Evolutionary conservation across 345 rosid genomes (phyloP).

Genomic region (Ceriops decandra): DNA sequence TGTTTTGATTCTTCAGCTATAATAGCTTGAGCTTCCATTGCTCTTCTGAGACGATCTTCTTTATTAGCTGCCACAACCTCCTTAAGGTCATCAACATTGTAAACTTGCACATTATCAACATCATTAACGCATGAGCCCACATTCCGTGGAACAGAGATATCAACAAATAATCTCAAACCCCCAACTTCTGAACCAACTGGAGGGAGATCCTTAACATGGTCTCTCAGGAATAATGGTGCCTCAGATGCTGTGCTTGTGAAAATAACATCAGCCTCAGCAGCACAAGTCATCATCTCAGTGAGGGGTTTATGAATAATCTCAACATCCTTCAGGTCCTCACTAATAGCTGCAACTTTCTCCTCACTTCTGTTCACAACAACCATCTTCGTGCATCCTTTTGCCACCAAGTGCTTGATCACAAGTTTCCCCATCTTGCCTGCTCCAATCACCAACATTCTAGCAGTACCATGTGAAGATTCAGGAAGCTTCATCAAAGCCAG

Average conservation of each 20-base stretch:
- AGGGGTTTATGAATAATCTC: constrained; percentile 71
- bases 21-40: constrained; percentile 90
- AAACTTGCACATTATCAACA: constrained; percentile 51
- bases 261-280: constrained; percentile 80
- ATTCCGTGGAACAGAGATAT: constrained; percentile 88
- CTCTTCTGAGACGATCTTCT: constrained; percentile 87
- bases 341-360: constrained; percentile 75
- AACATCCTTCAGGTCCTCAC: constrained; percentile 61
- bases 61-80: constrained; percentile 99
- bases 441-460: constrained; percentile 46
- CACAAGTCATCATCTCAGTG: constrained; percentile 60
- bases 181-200: constrained; percentile 51
- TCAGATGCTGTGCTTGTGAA: constrained; percentile 95
- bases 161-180: constrained; percentile 69
- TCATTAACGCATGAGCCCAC: constrained; percentile 75
- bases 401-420: constrained; percentile 53
- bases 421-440: constrained; percentile 58
- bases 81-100: constrained; percentile 91
- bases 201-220: constrained; percentile 57
- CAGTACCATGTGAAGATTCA: constrained; percentile 25
- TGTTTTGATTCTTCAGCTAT: constrained; percentile 73
- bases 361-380: constrained; percentile 58
- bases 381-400: constrained; percentile 47
- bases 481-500: constrained; percentile 49
- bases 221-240: constrained; percentile 66